These are phyloP conservation scores for Citrus medica DNA, from an alignment of 345 rosid genomes.

Conservation along the genomic window DNA sequence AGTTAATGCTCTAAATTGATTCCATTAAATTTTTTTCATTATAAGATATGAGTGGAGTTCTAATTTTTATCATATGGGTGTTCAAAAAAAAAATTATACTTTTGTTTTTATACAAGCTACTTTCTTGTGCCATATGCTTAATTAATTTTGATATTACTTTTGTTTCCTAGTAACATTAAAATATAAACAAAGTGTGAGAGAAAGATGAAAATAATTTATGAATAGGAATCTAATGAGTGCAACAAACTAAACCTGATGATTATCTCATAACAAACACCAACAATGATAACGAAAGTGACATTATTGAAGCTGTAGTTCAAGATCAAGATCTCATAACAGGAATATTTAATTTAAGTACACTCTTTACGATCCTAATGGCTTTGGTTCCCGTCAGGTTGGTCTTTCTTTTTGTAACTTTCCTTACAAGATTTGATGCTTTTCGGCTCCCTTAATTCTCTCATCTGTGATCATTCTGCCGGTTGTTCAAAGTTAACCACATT, in stretches of 20 bases:
- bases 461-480: conserved; percentile 33
- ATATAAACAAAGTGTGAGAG: too few species aligned
- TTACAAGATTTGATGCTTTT: conserved; percentile 17
- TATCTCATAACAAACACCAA: conserved; percentile 6
- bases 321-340: conserved; percentile 8
- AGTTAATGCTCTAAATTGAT: too few species aligned
- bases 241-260: conserved; percentile 4
- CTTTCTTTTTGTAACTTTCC: conserved; percentile 21
- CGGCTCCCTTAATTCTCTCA: background rate
- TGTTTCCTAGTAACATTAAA: too few species aligned
- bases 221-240: background rate
- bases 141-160: background rate
- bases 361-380: background rate
- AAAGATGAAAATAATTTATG: too few species aligned
- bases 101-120: background rate
- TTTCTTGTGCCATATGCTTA: background rate
- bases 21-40: too few species aligned
- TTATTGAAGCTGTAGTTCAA: conserved; percentile 19
- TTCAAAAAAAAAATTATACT: too few species aligned
- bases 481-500: conserved; percentile 23
- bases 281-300: conserved; percentile 22
- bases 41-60: too few species aligned
- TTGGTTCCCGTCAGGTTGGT: background rate
- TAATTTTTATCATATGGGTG: too few species aligned
- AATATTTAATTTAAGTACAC: background rate